Conservation (phyloP, 331 rosid species). For the Phaseolus coccineus region DNA sequence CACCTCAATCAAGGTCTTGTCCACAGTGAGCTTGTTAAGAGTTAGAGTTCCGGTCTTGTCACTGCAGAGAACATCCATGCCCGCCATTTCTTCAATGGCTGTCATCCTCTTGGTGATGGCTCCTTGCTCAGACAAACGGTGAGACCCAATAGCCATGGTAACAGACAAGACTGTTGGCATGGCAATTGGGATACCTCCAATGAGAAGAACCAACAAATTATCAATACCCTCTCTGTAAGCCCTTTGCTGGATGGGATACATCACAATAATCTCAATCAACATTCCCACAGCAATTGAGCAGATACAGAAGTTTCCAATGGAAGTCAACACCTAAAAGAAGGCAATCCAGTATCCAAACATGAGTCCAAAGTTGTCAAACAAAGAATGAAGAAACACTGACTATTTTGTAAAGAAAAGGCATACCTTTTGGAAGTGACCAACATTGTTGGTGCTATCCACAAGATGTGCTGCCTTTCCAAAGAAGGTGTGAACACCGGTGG, state of each 20-base stretch:
- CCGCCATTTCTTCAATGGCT: constrained; percentile 97
- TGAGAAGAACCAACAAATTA: constrained; percentile 84
- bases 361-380: constrained; percentile 3
- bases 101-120: constrained; percentile 99
- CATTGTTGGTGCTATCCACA: constrained; percentile 94
- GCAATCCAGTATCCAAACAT: constrained; percentile 34
- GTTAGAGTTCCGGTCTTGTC: constrained; percentile 98
- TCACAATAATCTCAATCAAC: constrained; percentile 82
- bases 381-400: background rate
- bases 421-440: constrained; percentile 96
- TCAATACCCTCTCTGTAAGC: constrained; percentile 91
- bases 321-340: constrained; percentile 76
- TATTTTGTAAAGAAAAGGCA: background rate
- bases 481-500: constrained; percentile 95
- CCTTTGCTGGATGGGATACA: constrained; percentile 77
- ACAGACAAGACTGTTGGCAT: constrained; percentile 96
- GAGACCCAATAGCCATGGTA: constrained; percentile 97
- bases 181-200: constrained; percentile 96
- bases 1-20: constrained; percentile 84
- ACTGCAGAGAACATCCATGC: constrained; percentile 97
- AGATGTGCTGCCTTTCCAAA: constrained; percentile 98
- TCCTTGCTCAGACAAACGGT: constrained; percentile 86
- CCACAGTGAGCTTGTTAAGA: constrained; percentile 88
- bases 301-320: constrained; percentile 94
- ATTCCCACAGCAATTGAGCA: constrained; percentile 89